Base-by-base conservation (phyloP, 2,329 filamentous ascomycete species). In the Epichloe gansuensis region DNA sequence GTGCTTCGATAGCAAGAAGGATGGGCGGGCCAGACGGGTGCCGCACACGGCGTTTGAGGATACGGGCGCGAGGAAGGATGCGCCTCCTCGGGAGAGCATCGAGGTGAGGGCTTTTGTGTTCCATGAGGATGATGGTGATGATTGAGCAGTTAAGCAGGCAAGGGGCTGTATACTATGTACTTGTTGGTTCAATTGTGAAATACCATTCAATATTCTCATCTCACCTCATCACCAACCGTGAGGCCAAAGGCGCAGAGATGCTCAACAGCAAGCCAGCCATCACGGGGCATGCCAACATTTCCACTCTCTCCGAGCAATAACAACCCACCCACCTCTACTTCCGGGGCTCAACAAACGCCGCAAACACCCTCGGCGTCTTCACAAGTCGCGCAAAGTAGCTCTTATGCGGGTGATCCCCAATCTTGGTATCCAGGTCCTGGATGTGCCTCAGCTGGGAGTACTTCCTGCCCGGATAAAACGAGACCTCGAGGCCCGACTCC, bases 31-130 rank as follows among this genome's bases (percentile, higher is more conserved):
- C 9, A 49, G 40, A 8, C 62, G 76, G 4, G 71, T 77, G 35
- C 76, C 77, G n/a, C 78, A 81, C 57, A 71, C 71, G 5, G 74
- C 77, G 2, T 81, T 82, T 67, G 64, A 64, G 17, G 71, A 79
- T 60, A 65, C 70, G 8, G 48, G 45, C 9, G 65, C 69, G 15
- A 54, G 63, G 12, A 63, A 68, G 49, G 62, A 67, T 47, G 63
- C 66, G 21, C 69, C 75, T 12, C 64, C 74, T 1, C 71, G 85
- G 56, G 82, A 80, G 68, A 81, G 76, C 61, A 79, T 81, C 53
- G 79, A 82, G 64, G 67, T 81, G 2, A 61, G 78, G 45, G 69
- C 71, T 5, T 63, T 80, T 57, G 75, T 79, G 1, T 80, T 80
- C 55, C 51, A 52, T 17, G 23, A 48, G 25, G 40, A 49, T 17